Conservation (phyloP, 2,329 filamentous ascomycete species). For the Rutstroemia sp. region DNA sequence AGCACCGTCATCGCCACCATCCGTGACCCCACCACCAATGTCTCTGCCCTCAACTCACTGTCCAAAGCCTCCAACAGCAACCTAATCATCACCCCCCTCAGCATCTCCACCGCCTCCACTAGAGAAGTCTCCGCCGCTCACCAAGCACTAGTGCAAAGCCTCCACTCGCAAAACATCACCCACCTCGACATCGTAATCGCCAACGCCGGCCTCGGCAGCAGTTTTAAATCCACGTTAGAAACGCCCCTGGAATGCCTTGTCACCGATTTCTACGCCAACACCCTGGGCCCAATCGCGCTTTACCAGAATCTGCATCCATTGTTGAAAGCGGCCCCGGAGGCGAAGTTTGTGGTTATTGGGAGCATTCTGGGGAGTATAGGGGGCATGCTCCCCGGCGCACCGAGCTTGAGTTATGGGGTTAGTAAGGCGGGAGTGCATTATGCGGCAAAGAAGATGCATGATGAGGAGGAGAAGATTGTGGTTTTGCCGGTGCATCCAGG, state of each 20-base stretch:
- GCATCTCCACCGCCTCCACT: not conserved
- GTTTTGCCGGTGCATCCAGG: slow-evolving; percentile 28
- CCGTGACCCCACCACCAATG: slow-evolving; percentile 24
- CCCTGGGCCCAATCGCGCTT: slow-evolving; percentile 35
- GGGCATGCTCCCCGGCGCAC: slow-evolving; percentile 13
- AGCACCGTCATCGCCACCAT: slow-evolving; percentile 35
- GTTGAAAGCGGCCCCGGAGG: slow-evolving; percentile 27
- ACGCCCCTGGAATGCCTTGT: slow-evolving; percentile 32
- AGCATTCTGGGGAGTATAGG: slow-evolving; percentile 22
- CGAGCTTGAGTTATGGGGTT: slow-evolving; percentile 34
- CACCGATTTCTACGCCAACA: slow-evolving; percentile 36
- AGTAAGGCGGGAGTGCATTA: slow-evolving; percentile 36
- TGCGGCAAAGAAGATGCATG: slow-evolving; percentile 31
- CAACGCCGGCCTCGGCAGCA: slow-evolving; percentile 38
- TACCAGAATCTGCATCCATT: slow-evolving; percentile 38
- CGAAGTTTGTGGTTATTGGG: slow-evolving; percentile 35
- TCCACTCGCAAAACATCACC: slow-evolving; percentile 27
- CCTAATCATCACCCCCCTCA: slow-evolving; percentile 32
- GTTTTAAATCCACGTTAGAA: slow-evolving; percentile 26
- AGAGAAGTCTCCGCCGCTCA: not conserved
- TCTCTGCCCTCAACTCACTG: slow-evolving; percentile 23
- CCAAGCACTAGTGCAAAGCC: slow-evolving; percentile 9
- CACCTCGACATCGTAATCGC: slow-evolving; percentile 43
- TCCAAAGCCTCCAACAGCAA: slow-evolving; percentile 19
- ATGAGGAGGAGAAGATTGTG: slow-evolving; percentile 31